Evolutionary conservation across 108 stramenopile species (phyloP).

Genomic region (Nitzschia sp.): DNA sequence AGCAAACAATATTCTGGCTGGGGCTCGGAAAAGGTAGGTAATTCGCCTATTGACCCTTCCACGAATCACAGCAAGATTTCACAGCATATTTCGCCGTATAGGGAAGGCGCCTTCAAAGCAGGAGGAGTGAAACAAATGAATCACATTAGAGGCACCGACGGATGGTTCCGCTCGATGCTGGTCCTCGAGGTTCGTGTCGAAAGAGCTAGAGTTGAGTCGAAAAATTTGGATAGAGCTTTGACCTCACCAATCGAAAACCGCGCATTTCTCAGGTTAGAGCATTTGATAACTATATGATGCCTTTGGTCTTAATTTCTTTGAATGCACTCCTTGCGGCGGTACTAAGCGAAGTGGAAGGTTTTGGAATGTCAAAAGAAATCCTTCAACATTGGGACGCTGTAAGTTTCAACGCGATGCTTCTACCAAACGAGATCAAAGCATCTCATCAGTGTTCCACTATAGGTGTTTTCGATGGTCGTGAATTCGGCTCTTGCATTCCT

Average conservation of each 20-base stretch:
- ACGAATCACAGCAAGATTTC: no score
- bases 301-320: slow-evolving; percentile 12
- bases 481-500: slow-evolving; percentile 50
- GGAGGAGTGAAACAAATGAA: slow-evolving; percentile 35
- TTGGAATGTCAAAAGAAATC: slow-evolving; percentile 21
- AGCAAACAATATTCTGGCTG: slow-evolving; percentile 15
- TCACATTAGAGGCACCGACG: slow-evolving; percentile 37
- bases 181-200: slow-evolving; percentile 19
- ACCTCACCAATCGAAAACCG: no score
- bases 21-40: slow-evolving; percentile 18
- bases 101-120: slow-evolving; percentile 21
- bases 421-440: not conserved
- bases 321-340: slow-evolving; percentile 27
- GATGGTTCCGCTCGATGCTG: slow-evolving; percentile 36
- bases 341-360: slow-evolving; percentile 9
- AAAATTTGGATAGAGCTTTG: not conserved
- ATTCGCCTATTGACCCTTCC: not conserved
- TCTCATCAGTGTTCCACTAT: not conserved
- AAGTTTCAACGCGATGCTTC: not conserved
- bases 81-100: not conserved
- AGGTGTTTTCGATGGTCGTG: slow-evolving; percentile 32
- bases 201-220: not conserved
- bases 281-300: slow-evolving; percentile 28
- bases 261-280: slow-evolving; percentile 20
- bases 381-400: slow-evolving; percentile 28